phyloP scores from a whole-genome alignment of 1,139 yeast genomes.

The Debaryomycetaceae sp. region DNA sequence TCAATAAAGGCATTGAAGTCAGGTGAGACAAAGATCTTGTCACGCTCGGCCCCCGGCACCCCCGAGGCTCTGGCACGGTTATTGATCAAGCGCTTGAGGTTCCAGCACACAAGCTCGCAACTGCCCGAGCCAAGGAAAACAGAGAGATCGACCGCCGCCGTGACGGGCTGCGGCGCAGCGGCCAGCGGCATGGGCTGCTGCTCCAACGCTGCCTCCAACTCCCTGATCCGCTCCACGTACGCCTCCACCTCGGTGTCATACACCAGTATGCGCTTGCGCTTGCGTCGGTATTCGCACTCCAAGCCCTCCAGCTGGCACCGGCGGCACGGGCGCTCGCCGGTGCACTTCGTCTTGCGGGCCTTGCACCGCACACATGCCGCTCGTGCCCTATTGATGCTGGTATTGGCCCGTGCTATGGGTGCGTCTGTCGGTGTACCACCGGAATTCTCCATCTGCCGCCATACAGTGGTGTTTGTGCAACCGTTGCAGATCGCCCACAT shows the following conservation, averaged over 20 bases:
- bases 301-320: conserved; percentile 14
- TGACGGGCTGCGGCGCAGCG: neutral
- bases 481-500: too few species aligned
- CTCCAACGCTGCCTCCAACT: conserved; percentile 9
- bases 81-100: conserved; percentile 17
- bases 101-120: conserved; percentile 25
- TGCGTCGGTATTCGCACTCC: conserved; percentile 21
- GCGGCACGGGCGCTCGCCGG: conserved; percentile 22
- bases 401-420: neutral
- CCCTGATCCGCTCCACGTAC: conserved; percentile 14
- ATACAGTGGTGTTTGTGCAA: too few species aligned
- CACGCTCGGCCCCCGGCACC: conserved; percentile 10
- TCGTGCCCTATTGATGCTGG: conserved; percentile 8
- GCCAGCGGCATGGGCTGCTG: conserved; percentile 1
- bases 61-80: neutral
- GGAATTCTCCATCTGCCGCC: too few species aligned
- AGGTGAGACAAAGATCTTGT: conserved; percentile 17
- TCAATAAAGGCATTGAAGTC: conserved; percentile 23
- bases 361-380: conserved; percentile 24
- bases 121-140: conserved; percentile 24
- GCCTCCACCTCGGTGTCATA: conserved; percentile 22
- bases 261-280: conserved; percentile 18
- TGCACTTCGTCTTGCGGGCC: conserved; percentile 24
- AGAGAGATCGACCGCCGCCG: conserved; percentile 12
- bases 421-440: neutral